These are phyloP conservation scores for Aureobasidium subglaciale DNA, from an alignment of 2,329 filamentous ascomycete species.

Conservation along the genomic window DNA sequence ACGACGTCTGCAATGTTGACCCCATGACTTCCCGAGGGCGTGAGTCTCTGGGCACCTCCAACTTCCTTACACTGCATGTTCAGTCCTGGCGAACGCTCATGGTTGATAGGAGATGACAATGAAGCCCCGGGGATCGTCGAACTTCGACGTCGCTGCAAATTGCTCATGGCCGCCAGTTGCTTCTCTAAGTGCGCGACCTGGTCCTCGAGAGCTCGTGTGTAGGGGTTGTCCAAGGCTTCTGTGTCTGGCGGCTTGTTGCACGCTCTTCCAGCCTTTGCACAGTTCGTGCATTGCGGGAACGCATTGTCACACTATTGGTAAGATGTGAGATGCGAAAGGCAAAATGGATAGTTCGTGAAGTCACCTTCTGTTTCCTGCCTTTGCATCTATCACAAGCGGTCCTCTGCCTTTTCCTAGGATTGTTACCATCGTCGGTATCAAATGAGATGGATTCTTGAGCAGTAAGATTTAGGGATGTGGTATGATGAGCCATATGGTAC, in stretches of 20 bases:
- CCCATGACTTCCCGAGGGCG: neutral
- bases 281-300: neutral
- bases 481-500: neutral
- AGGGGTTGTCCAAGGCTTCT: neutral
- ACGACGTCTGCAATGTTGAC: neutral
- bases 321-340: neutral
- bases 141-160: too few species aligned
- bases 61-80: neutral
- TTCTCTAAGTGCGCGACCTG: neutral
- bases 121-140: too few species aligned
- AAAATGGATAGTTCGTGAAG: neutral
- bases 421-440: neutral
- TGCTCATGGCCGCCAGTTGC: neutral
- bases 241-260: neutral
- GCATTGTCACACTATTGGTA: neutral
- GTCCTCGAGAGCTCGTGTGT: neutral
- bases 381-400: slow-evolving; percentile 8
- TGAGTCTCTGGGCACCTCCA: neutral
- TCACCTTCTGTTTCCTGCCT: neutral
- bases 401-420: neutral
- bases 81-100: neutral
- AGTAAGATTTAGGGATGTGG: neutral
- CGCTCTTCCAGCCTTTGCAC: neutral
- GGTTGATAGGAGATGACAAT: neutral
- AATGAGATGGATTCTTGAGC: neutral